Conservation (phyloP, 176 grass and related monocot species). For the Typha latifolia region DNA sequence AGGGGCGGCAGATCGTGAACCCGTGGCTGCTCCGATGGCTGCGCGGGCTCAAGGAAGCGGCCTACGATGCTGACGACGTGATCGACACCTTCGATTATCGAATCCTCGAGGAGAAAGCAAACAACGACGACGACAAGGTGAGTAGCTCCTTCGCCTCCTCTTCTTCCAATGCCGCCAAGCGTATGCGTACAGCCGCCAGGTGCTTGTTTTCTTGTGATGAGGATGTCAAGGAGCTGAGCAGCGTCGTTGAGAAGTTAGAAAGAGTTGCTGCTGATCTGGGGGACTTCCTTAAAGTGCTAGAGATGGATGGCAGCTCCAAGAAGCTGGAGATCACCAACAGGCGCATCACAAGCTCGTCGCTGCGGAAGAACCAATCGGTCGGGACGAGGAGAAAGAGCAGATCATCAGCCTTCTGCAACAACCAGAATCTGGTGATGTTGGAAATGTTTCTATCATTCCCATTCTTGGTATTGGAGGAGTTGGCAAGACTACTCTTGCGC, state of each 20-base stretch:
- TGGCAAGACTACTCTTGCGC: too few relatives aligned
- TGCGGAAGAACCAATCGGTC: conserved; percentile 23
- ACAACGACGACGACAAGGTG: conserved; percentile 5
- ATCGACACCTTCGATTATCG: conserved; percentile 29
- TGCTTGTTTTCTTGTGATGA: conserved; percentile 16
- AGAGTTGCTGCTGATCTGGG: background rate
- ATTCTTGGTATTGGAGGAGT: too few relatives aligned
- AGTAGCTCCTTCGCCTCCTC: background rate
- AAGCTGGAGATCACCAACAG: conserved; percentile 1
- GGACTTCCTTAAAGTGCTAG: conserved; percentile 2
- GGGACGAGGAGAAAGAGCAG: conserved; percentile 8
- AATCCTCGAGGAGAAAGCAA: background rate
- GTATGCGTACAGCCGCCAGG: background rate
- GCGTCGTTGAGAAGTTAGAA: conserved; percentile 6
- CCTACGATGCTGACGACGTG: conserved; percentile 34
- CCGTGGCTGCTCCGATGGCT: conserved; percentile 15
- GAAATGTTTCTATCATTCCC: conserved; percentile 15
- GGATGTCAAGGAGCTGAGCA: conserved; percentile 29
- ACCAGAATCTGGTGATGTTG: background rate
- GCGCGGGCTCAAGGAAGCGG: conserved; percentile 27
- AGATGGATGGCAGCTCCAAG: background rate
- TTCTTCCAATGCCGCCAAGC: background rate
- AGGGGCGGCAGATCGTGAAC: background rate
- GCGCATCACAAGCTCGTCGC: conserved; percentile 1
- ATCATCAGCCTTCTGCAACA: conserved; percentile 24